These are phyloP conservation scores for Kwoniella heveanensis DNA, from an alignment of 768 basidiomycete genomes.

Conservation along the genomic window DNA sequence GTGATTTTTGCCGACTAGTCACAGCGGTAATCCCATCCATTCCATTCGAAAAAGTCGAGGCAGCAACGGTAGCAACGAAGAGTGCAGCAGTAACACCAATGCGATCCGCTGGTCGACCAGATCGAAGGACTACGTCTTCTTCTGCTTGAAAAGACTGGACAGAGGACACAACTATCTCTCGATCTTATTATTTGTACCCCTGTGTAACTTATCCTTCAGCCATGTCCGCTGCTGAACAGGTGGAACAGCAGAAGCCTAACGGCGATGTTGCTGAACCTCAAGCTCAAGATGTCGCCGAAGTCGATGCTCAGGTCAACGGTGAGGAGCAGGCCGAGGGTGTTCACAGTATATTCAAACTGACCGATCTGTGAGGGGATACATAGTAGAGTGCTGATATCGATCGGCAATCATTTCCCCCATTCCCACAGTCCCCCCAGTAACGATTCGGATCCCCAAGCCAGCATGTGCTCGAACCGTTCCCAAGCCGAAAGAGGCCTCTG, in stretches of 20 bases:
- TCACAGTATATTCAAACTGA: neutral
- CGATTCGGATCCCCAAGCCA: constrained; percentile 48
- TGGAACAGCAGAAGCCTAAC: constrained; percentile 13
- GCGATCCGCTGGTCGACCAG: too few relatives aligned
- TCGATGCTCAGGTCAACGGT: constrained; percentile 19
- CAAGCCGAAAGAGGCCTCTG: constrained; percentile 21
- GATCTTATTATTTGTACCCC: constrained; percentile 3
- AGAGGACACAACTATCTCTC: neutral
- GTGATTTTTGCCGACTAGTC: neutral
- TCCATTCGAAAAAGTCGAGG: constrained; percentile 24
- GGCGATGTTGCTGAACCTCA: neutral
- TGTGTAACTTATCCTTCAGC: neutral
- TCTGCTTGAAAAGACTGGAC: neutral
- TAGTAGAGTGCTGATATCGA: too few relatives aligned
- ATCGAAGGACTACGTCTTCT: constrained; percentile 4
- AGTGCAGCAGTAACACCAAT: too few relatives aligned
- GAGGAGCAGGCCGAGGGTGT: constrained; percentile 14
- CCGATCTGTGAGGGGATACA: too few relatives aligned
- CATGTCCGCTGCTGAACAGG: constrained; percentile 15
- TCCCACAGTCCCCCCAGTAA: constrained; percentile 44
- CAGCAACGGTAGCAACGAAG: neutral
- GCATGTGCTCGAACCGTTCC: constrained; percentile 45
- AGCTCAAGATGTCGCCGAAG: constrained; percentile 7
- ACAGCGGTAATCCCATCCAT: neutral
- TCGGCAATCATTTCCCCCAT: neutral